phyloP scores from a whole-genome alignment of 176 grass and related monocot species.

The Zizania latifolia region DNA sequence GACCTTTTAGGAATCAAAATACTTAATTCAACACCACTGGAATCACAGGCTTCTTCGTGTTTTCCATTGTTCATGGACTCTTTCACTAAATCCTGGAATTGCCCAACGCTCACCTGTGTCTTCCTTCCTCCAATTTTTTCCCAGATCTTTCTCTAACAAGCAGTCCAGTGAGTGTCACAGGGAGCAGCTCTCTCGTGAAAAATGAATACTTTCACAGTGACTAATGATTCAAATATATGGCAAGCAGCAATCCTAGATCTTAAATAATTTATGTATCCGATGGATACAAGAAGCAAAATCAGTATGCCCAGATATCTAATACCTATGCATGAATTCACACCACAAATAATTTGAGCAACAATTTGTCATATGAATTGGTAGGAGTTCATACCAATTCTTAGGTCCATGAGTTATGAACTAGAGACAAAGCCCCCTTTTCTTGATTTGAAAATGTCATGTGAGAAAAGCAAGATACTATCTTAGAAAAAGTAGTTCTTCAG shows the following conservation, averaged over 20 bases:
- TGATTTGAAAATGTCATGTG: background rate
- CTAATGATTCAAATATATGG: background rate
- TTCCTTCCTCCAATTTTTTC: background rate
- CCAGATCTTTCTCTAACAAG: background rate
- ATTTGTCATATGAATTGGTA: background rate
- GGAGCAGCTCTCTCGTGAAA: no score
- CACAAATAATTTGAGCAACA: background rate
- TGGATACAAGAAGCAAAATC: background rate
- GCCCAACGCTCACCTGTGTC: background rate
- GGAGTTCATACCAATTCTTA: background rate
- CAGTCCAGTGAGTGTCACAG: no score
- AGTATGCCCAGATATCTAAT: background rate
- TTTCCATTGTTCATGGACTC: background rate
- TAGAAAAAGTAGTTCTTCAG: background rate
- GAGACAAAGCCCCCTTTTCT: background rate
- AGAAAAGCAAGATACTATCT: background rate
- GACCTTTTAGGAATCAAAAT: no score
- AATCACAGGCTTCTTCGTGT: background rate
- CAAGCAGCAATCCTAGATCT: background rate
- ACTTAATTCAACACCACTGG: background rate
- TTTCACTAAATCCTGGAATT: background rate
- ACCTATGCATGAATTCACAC: background rate
- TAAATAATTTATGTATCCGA: background rate
- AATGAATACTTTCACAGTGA: no score
- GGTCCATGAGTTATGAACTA: background rate